Evolutionary conservation across 23 red algal genomes (phyloP), one percentile per base, ranked within the genome.

Genomic region (Chondrus crispus): DNA sequence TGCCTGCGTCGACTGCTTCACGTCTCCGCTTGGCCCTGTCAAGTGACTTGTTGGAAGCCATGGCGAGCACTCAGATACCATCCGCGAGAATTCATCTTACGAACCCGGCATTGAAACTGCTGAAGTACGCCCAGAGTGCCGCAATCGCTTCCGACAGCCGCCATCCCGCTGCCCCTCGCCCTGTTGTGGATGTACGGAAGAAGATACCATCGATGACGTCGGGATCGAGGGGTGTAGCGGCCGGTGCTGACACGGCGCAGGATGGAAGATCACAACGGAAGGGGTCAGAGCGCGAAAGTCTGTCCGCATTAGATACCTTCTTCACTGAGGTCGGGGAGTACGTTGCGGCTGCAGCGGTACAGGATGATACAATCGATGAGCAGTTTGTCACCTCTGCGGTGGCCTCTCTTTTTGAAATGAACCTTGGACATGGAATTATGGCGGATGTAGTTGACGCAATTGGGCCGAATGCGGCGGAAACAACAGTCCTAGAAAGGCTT

Each of bases 341-440:
- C 33, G 88, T 82, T n/a, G 74, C 74, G 22, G 88, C 88, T 8
- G 88, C 88, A 18, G 77, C 74, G 29, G 60, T 82, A 52, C 74
- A 71, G 48, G 88, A 91, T 36, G 88, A 91, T 35, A 91, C 45
- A 35, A 73, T 91, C 44, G 88, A 91, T 74, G 88, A 91, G 43
- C 62, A 91, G 29, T 91, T 91, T 60, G 36, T 91, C 52, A 91
- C 74, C 19, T 91, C 74, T 48, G 73, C 88, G 11, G 49, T 91
- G n/a, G 88, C 88, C 9, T n/a, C 88, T 5, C 55, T 91, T 36
- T 91, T 91, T 81, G 88, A 81, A 74, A 82, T 91, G 74, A 75
- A 91, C 46, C 57, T 63, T 66, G 88, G 76, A 9, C 51, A 49
- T 32, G 88, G 88, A n/a, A 82, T 91, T n/a, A 82, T 91, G 88